Evolutionary conservation across 2,329 filamentous ascomycete genomes (phyloP).

Genomic region (Pseudogymnoascus sp.): DNA sequence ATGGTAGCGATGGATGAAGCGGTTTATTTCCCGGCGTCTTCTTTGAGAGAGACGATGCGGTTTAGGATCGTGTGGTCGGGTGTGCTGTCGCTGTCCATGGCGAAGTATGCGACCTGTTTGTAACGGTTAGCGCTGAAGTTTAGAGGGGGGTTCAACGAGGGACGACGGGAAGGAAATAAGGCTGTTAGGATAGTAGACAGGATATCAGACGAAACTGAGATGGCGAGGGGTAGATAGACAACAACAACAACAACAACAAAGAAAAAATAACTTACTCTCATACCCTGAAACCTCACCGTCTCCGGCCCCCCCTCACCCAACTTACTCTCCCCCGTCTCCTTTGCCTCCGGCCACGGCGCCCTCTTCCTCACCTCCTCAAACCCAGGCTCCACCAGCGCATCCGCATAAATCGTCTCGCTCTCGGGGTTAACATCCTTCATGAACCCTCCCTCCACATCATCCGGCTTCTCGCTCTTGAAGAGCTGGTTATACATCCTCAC

Average conservation of each 20-base stretch:
- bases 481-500: slow-evolving; percentile 74
- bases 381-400: slow-evolving; percentile 76
- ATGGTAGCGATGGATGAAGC: neutral
- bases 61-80: slow-evolving; percentile 81
- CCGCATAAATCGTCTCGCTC: slow-evolving; percentile 70
- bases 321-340: slow-evolving; percentile 54
- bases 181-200: too few species aligned
- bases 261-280: slow-evolving; percentile 61
- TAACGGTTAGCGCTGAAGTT: neutral
- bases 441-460: slow-evolving; percentile 71
- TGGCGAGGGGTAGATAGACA: neutral
- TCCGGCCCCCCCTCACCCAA: slow-evolving; percentile 59
- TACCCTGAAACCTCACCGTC: slow-evolving; percentile 82
- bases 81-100: slow-evolving; percentile 70
- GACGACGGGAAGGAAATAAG: neutral
- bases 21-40: slow-evolving; percentile 64
- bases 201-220: neutral
- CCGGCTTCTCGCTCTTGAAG: slow-evolving; percentile 82
- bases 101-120: slow-evolving; percentile 33
- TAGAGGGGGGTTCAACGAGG: neutral
- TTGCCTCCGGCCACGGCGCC: slow-evolving; percentile 77
- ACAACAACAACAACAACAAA: neutral
- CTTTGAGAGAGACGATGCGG: slow-evolving; percentile 85
- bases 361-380: slow-evolving; percentile 68
- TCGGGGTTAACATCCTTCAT: slow-evolving; percentile 78